Base-by-base conservation (phyloP, 2,329 filamentous ascomycete species). In the Coleophoma eucalyptorum region DNA sequence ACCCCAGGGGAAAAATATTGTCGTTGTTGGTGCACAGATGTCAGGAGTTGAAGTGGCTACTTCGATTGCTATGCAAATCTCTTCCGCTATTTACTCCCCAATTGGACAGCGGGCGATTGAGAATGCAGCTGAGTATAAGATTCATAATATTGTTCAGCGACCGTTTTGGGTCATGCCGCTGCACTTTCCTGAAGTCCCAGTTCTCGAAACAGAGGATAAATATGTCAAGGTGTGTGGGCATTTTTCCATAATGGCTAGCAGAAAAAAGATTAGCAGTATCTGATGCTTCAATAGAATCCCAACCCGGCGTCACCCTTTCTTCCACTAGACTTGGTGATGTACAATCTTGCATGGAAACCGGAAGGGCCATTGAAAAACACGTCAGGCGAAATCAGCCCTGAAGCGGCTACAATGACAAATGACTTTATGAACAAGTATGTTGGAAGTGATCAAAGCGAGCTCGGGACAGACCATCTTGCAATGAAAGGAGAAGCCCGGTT, bases 1-100 rank as follows among this genome's bases (percentile, higher is more conserved):
- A 46, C 50, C 4, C 1, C 41, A 49, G 5, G 73, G 74, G 1
- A 79, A 80, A 16, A 89, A 84, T 61, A 82, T 94, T 15, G 73
- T 90, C 1, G 74, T 95, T 0, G 80, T 91, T 1, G 90, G 90
- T 1, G 89, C 89, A 0, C 88, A 91, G 60, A 91, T 94, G 78
- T 93, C 89, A 2, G 89, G 89, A 0, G 80, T 88, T 5, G 90
- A 95, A 70, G 86, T 86, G 45, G 86, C 89, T 0, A 84, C 82
- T 10, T 83, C 84, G 2, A 80, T 92, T 46, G 88, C 87, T 11
- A 75, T 82, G 4, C 83, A 91, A 55, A 67, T 93, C 1, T 92
- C 89, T 0, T 83, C 83, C 5, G 77, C 78, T 3, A 67, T 69
- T 12, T 72, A 86, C 63, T 77, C 80, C 0, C 79, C 83, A 0